Percentiles rank a stretch among this genome's conserved stretches.
phyloP scores from a whole-genome alignment of 352 stramenopile genomes.

The Phytopythium montanum region DNA sequence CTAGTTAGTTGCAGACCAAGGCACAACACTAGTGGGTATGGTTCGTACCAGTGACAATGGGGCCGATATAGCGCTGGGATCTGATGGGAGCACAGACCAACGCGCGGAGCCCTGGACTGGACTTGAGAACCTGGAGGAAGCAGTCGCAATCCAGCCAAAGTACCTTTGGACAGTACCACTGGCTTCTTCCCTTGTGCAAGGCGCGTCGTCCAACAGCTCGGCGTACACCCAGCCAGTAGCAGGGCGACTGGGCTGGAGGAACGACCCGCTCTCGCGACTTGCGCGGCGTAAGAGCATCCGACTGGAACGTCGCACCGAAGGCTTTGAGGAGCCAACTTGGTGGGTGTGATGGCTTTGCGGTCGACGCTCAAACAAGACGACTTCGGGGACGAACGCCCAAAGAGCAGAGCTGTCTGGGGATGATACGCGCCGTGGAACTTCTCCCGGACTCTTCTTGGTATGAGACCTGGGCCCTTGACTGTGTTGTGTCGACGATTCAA shows the following conservation, averaged over 20 bases:
- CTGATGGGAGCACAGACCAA: constrained; percentile 9
- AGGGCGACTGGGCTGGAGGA: not conserved
- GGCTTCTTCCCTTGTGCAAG: not conserved
- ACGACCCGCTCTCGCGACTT: not conserved
- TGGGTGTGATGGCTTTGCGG: not conserved
- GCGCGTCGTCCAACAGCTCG: constrained; percentile 35
- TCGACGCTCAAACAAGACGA: constrained; percentile 1
- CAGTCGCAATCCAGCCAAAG: constrained; percentile 21
- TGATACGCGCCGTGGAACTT: not conserved
- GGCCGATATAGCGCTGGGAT: constrained; percentile 10
- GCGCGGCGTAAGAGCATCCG: not conserved
- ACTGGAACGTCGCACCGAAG: not conserved
- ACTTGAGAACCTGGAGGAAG: constrained; percentile 4
- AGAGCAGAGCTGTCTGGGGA: not conserved
- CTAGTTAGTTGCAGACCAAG: not conserved
- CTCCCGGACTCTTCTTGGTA: not conserved
- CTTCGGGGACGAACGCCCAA: constrained; percentile 3
- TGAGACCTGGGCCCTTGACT: not conserved
- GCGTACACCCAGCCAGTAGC: constrained; percentile 40
- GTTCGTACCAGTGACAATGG: constrained; percentile 33
- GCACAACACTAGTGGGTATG: not conserved
- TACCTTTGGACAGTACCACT: constrained; percentile 23
- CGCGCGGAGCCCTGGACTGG: not conserved
- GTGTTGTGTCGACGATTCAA: not conserved
- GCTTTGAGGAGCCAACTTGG: not conserved